Evolutionary conservation across 106 monocot genomes (phyloP).

Genomic region (Alisma plantagoaquatica): DNA sequence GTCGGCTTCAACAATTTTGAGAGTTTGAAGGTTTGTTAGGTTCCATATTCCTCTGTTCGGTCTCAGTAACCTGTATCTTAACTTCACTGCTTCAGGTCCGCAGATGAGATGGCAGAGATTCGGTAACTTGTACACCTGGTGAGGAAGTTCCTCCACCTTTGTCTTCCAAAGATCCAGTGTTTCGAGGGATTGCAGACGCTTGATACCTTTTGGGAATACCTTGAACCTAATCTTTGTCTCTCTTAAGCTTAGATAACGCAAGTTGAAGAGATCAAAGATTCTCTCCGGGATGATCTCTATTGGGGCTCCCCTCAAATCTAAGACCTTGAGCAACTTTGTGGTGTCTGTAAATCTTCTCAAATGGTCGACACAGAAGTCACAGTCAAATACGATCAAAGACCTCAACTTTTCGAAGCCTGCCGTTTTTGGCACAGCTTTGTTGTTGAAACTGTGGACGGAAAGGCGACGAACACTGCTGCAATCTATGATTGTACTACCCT

Average conservation of each 20-base stretch:
- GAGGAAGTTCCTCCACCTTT: not conserved
- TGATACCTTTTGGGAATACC: conserved; percentile 8
- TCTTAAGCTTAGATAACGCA: conserved; percentile 25
- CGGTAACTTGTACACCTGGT: not conserved
- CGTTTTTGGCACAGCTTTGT: not conserved
- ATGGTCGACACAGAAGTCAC: no score
- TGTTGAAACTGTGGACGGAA: not conserved
- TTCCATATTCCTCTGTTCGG: not conserved
- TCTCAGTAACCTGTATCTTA: not conserved
- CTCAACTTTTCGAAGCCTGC: no score
- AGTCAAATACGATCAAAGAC: no score
- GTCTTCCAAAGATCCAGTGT: conserved; percentile 14
- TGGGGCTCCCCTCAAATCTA: conserved; percentile 9
- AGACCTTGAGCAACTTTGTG: conserved; percentile 20
- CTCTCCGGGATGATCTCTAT: not conserved
- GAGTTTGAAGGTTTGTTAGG: not conserved
- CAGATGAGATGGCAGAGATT: not conserved
- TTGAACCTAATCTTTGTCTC: conserved; percentile 8
- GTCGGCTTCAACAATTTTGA: not conserved
- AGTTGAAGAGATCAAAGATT: conserved; percentile 7
- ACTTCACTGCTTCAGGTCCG: not conserved
- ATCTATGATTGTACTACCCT: not conserved
- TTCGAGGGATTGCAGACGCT: conserved; percentile 15
- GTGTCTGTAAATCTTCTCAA: no score
- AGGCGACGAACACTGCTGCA: not conserved